phyloP scores from a whole-genome alignment of 805 yeast species.

The Candida patagonica region DNA sequence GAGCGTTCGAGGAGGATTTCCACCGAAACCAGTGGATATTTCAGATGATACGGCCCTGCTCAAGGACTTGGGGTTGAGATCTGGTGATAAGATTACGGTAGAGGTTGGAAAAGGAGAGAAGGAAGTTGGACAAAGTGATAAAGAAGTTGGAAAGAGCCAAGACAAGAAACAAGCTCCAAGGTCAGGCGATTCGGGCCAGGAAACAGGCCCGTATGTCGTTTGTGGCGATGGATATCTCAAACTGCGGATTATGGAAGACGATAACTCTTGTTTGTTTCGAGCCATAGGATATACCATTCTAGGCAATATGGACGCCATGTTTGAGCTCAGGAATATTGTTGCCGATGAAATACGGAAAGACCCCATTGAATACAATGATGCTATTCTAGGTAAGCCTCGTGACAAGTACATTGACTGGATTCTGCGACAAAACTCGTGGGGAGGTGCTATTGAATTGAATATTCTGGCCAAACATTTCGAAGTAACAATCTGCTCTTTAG shows the following conservation, averaged over 20 bases:
- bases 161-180: neutral
- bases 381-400: slow-evolving; percentile 44
- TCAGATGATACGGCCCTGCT: slow-evolving; percentile 14
- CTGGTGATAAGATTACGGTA: slow-evolving; percentile 54
- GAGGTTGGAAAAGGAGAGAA: neutral
- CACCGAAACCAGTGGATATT: slow-evolving; percentile 41
- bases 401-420: slow-evolving; percentile 56
- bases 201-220: neutral
- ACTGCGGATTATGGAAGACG: slow-evolving; percentile 59
- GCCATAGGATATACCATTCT: slow-evolving; percentile 47
- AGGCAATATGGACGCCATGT: slow-evolving; percentile 35
- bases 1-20: slow-evolving; percentile 47
- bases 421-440: slow-evolving; percentile 54
- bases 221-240: slow-evolving; percentile 27
- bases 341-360: slow-evolving; percentile 36
- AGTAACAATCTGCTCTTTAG: slow-evolving; percentile 49
- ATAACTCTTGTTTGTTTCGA: slow-evolving; percentile 69
- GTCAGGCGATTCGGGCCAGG: neutral
- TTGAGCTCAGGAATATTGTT: slow-evolving; percentile 44
- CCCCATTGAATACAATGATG: slow-evolving; percentile 42
- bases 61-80: slow-evolving; percentile 37
- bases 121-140: too few species aligned
- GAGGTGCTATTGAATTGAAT: slow-evolving; percentile 72
- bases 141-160: too few species aligned
- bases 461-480: slow-evolving; percentile 46